Percentiles rank a stretch among this genome's conserved stretches.
Evolutionary conservation across 179 eudicot genomes (phyloP).

Genomic region (Beta macrorhiza): DNA sequence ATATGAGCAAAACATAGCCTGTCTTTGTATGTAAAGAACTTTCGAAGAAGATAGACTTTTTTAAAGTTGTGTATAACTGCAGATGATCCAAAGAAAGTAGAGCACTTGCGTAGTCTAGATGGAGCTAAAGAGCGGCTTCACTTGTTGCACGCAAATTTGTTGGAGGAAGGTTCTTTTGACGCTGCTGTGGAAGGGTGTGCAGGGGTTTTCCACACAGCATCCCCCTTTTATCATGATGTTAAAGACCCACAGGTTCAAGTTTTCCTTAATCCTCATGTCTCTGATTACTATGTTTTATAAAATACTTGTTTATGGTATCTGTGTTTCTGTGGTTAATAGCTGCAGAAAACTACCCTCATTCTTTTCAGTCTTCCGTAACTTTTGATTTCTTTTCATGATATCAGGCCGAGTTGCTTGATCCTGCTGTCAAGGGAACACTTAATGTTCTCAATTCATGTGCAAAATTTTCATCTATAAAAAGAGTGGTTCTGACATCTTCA

Average conservation of each 20-base stretch:
- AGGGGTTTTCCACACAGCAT: slow-evolving; percentile 52
- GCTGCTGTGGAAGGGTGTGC: slow-evolving; percentile 44
- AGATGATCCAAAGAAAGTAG: slow-evolving; percentile 48
- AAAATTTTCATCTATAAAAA: slow-evolving; percentile 46
- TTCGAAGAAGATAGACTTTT: no score
- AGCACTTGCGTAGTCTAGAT: slow-evolving; percentile 45
- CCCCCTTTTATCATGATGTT: slow-evolving; percentile 36
- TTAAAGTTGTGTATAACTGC: background rate
- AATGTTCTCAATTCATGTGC: slow-evolving; percentile 54
- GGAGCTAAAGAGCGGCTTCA: slow-evolving; percentile 53
- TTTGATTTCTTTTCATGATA: background rate
- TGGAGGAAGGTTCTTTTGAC: slow-evolving; percentile 49
- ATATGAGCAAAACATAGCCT: no score
- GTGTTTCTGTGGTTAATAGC: background rate
- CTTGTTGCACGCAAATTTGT: slow-evolving; percentile 37
- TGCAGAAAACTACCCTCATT: no score
- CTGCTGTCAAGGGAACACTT: slow-evolving; percentile 63
- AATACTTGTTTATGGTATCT: background rate
- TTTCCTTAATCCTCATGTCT: background rate
- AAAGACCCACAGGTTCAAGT: slow-evolving; percentile 41
- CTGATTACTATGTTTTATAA: background rate
- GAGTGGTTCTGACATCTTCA: slow-evolving; percentile 59
- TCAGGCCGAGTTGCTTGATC: slow-evolving; percentile 55
- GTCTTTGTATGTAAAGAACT: no score
- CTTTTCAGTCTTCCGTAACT: no score